Evolutionary conservation across 2,329 filamentous ascomycete genomes (phyloP).

Genomic region (Neophaeococcomyces aloes): DNA sequence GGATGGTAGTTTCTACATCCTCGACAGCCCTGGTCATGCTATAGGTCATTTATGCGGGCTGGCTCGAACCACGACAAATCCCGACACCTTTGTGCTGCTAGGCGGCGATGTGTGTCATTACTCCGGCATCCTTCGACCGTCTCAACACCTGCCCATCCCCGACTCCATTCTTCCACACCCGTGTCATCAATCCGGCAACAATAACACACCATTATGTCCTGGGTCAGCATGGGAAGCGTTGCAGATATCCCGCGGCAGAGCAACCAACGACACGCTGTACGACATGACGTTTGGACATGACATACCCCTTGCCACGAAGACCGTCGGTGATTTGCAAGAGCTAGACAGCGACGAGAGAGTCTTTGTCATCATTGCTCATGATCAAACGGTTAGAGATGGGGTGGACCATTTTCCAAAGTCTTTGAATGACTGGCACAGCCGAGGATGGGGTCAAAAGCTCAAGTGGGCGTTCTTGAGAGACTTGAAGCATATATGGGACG

Average conservation of each 20-base stretch:
- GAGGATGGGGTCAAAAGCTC: slow-evolving; percentile 2
- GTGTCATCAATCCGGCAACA: neutral
- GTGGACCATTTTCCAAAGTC: slow-evolving; percentile 24
- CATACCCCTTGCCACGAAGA: slow-evolving; percentile 8
- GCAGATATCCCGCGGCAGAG: slow-evolving; percentile 5
- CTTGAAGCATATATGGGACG: too few species aligned
- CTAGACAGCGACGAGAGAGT: slow-evolving; percentile 23
- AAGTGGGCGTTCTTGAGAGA: too few species aligned
- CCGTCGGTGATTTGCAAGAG: slow-evolving; percentile 19
- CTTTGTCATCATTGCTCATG: slow-evolving; percentile 27
- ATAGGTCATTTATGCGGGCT: slow-evolving; percentile 42
- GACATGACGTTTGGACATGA: slow-evolving; percentile 11
- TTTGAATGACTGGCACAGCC: slow-evolving; percentile 25
- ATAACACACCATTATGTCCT: slow-evolving; percentile 8
- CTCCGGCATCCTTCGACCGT: slow-evolving; percentile 6
- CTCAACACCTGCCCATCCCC: slow-evolving; percentile 6
- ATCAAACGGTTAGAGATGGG: slow-evolving; percentile 18
- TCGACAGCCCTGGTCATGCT: slow-evolving; percentile 37
- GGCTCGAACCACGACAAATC: slow-evolving; percentile 30
- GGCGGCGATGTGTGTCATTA: slow-evolving; percentile 10
- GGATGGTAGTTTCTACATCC: slow-evolving; percentile 33
- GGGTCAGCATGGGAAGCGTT: slow-evolving; percentile 6
- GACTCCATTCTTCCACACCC: slow-evolving; percentile 8
- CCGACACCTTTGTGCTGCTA: slow-evolving; percentile 7
- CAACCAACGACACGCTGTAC: slow-evolving; percentile 7